Evolutionary conservation across 148 eudicot genomes (phyloP), one percentile per base, ranked within the genome.

Genomic region (Salicornia ramosissima): DNA sequence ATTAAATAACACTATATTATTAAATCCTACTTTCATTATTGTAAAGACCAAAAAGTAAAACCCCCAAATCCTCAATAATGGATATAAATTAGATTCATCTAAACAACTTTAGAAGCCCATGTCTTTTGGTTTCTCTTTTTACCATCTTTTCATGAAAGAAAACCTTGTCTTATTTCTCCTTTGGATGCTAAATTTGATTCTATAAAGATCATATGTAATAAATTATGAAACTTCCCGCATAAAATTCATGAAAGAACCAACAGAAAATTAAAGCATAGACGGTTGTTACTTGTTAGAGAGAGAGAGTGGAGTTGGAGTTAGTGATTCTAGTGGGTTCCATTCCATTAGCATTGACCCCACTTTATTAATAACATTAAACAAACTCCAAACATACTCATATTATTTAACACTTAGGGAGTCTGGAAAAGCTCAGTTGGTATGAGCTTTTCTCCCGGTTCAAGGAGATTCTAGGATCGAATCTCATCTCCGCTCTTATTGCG

Each of bases 291-390:
- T n/a, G n/a, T n/a, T n/a, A 61, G 74, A 71, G 75, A 74, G 73
- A 76, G 80, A 76, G 75, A 83, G 90, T 81, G 90, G 96, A 90
- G 90, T 79, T 76, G 87, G 90, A 89, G 89, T 79, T 79, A 84
- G 71, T 83, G 81, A 81, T 86, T 89, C 84, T 81, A 85, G 90
- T 85, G 92, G 86, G 84, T 83, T 84, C 85, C 82, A 79, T 83
- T 84, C 85, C 82, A 79, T 75, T 49, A 1, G 5, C 74, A 55
- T 75, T 67, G 78, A 74, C 88, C 95, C 88, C 79, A 79, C 83
- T 46, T 49, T 18, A 14, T 49, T 11, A 15, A n/a, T n/a, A n/a
- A n/a, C n/a, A n/a, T n/a, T n/a, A n/a, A n/a, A n/a, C n/a, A n/a
- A n/a, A n/a, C n/a, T n/a, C n/a, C n/a, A n/a, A n/a, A n/a, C n/a